Conservation (phyloP, 2,329 filamentous ascomycete genomes). For the Aspergillus thermomutatus region DNA sequence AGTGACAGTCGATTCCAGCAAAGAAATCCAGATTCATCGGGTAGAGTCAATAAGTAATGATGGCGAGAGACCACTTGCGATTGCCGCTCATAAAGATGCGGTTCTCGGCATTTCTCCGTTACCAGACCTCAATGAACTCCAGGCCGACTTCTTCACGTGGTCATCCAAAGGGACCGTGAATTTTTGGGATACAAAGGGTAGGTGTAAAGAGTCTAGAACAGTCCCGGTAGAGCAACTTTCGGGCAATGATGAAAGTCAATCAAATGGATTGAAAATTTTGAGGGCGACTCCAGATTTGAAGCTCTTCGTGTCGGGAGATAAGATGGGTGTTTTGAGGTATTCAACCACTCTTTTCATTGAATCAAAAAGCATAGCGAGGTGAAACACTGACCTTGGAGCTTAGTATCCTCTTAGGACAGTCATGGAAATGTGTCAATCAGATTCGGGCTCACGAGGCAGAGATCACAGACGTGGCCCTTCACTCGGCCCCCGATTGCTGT, state of each 20-base stretch:
- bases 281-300: slow-evolving; percentile 59
- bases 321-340: slow-evolving; percentile 70
- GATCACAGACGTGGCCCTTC: slow-evolving; percentile 75
- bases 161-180: slow-evolving; percentile 74
- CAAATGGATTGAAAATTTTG: slow-evolving; percentile 59
- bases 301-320: slow-evolving; percentile 79
- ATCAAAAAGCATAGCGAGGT: not conserved
- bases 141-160: slow-evolving; percentile 84
- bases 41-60: slow-evolving; percentile 44
- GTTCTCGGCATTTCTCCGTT: slow-evolving; percentile 71
- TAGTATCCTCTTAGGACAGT: slow-evolving; percentile 43
- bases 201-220: slow-evolving; percentile 60
- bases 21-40: slow-evolving; percentile 62
- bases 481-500: slow-evolving; percentile 58
- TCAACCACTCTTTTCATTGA: not conserved
- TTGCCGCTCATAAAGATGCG: slow-evolving; percentile 57
- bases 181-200: slow-evolving; percentile 77
- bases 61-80: slow-evolving; percentile 33
- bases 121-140: slow-evolving; percentile 54
- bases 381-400: slow-evolving; percentile 14
- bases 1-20: slow-evolving; percentile 71
- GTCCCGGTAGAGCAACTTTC: slow-evolving; percentile 66
- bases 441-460: slow-evolving; percentile 85
- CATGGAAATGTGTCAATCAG: slow-evolving; percentile 62
- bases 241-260: slow-evolving; percentile 40